Evolutionary conservation across 2,329 filamentous ascomycete genomes (phyloP).

Genomic region (Thelonectria discophora): DNA sequence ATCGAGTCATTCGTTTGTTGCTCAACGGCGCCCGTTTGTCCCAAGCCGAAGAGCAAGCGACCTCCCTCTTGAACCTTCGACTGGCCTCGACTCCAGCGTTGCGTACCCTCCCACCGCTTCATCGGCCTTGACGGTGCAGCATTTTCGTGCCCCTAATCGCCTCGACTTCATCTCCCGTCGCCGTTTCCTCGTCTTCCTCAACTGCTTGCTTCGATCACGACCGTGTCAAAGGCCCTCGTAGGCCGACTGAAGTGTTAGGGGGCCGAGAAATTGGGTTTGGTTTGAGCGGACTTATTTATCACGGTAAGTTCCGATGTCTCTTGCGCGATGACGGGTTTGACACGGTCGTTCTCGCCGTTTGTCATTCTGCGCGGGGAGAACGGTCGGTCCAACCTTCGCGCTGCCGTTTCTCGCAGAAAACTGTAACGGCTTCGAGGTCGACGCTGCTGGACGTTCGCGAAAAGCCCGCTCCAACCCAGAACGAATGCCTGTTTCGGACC

Average conservation of each 20-base stretch:
- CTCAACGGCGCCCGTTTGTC: conserved; percentile 15
- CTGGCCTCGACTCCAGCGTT: conserved; percentile 21
- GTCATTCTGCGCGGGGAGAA: conserved; percentile 6
- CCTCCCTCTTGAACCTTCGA: conserved; percentile 17
- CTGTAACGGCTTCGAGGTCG: background rate
- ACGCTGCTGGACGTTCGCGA: background rate
- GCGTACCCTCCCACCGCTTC: conserved; percentile 30
- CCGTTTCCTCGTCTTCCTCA: conserved; percentile 18
- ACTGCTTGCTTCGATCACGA: conserved; percentile 31
- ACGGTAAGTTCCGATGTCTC: conserved; percentile 39
- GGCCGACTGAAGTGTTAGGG: conserved; percentile 42
- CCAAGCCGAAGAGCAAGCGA: conserved; percentile 7
- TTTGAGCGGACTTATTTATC: conserved; percentile 33
- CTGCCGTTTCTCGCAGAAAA: background rate
- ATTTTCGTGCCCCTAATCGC: conserved; percentile 35
- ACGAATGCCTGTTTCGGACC: conserved; percentile 2
- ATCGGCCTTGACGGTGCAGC: conserved; percentile 31
- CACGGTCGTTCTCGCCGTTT: conserved; percentile 18
- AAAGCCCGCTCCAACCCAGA: conserved; percentile 9
- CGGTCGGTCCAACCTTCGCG: background rate
- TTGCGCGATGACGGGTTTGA: conserved; percentile 21
- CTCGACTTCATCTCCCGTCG: conserved; percentile 25
- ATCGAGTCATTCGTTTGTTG: conserved; percentile 31
- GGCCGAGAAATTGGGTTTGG: conserved; percentile 37
- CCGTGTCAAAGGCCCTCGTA: conserved; percentile 35